phyloP scores from a whole-genome alignment of 2,329 filamentous ascomycete species.

The Alternaria ventricosa region DNA sequence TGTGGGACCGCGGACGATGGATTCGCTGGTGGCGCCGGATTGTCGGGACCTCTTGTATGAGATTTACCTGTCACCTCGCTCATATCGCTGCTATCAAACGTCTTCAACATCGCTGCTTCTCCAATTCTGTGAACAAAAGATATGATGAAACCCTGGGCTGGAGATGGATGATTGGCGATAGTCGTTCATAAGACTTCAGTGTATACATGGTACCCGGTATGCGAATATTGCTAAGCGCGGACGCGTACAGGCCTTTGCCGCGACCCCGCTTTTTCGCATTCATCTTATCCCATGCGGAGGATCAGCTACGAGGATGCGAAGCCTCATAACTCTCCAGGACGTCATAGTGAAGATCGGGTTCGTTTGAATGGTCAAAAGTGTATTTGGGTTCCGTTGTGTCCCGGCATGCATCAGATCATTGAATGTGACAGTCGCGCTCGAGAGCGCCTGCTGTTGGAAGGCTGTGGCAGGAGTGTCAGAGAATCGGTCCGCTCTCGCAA shows the following conservation, averaged over 20 bases:
- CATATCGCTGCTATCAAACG: constrained; percentile 5
- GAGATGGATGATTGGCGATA: not conserved
- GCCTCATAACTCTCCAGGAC: not conserved
- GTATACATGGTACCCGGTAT: constrained; percentile 1
- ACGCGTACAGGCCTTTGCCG: not conserved
- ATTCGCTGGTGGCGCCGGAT: not conserved
- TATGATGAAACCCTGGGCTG: not conserved
- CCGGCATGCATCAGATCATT: not conserved
- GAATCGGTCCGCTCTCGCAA: not conserved
- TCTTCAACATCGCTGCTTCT: constrained; percentile 1
- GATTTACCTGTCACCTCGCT: not conserved
- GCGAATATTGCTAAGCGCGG: not conserved
- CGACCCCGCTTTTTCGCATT: constrained; percentile 15
- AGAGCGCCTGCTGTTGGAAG: not conserved
- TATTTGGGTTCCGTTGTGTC: not conserved
- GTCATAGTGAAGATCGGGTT: not conserved
- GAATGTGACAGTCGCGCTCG: not conserved
- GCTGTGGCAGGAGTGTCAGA: not conserved
- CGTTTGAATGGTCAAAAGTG: not conserved
- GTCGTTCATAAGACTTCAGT: not conserved
- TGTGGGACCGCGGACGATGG: not conserved
- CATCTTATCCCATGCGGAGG: constrained; percentile 9
- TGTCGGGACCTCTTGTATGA: not conserved
- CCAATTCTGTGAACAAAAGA: not conserved
- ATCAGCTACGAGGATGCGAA: constrained; percentile 9